Evolutionary conservation across 2,329 filamentous ascomycete genomes (phyloP).

Genomic region (Botryotinia calthae): DNA sequence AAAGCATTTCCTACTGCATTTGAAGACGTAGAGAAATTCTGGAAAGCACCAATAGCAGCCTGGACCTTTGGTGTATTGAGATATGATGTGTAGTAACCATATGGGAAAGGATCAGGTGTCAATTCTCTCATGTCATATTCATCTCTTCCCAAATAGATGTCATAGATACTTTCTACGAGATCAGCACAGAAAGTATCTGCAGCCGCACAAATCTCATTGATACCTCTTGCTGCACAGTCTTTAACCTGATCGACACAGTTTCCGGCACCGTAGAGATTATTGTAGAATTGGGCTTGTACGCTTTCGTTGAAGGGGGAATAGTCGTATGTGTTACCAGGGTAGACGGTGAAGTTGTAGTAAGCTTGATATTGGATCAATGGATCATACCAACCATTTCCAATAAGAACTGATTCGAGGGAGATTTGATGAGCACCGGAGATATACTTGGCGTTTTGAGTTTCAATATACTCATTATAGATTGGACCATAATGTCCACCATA

Average conservation of each 20-base stretch:
- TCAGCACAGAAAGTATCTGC: slow-evolving; percentile 52
- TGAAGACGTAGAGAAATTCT: slow-evolving; percentile 54
- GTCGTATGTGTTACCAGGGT: slow-evolving; percentile 52
- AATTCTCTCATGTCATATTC: slow-evolving; percentile 60
- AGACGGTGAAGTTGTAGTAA: slow-evolving; percentile 56
- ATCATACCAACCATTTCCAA: slow-evolving; percentile 59
- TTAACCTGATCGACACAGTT: slow-evolving; percentile 59
- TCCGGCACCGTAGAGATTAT: slow-evolving; percentile 57
- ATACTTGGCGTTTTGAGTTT: slow-evolving; percentile 59
- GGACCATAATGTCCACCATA: slow-evolving; percentile 60
- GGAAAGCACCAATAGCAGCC: slow-evolving; percentile 56
- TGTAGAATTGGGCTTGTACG: slow-evolving; percentile 52
- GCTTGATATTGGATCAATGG: slow-evolving; percentile 55
- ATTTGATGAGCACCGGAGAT: slow-evolving; percentile 48
- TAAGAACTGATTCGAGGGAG: slow-evolving; percentile 48
- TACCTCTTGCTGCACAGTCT: slow-evolving; percentile 52
- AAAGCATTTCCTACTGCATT: slow-evolving; percentile 47
- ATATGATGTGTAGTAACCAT: slow-evolving; percentile 54
- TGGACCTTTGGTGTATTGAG: slow-evolving; percentile 55
- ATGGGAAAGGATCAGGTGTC: slow-evolving; percentile 56
- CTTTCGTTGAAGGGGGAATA: slow-evolving; percentile 51
- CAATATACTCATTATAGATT: slow-evolving; percentile 55
- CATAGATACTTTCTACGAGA: slow-evolving; percentile 53
- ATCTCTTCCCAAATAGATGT: slow-evolving; percentile 52
- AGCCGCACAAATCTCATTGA: slow-evolving; percentile 49